Percentiles rank a stretch among this genome's conserved stretches.
Conservation (phyloP, 2,329 filamentous ascomycete genomes). For the Penicillium sclerotiorum region DNA sequence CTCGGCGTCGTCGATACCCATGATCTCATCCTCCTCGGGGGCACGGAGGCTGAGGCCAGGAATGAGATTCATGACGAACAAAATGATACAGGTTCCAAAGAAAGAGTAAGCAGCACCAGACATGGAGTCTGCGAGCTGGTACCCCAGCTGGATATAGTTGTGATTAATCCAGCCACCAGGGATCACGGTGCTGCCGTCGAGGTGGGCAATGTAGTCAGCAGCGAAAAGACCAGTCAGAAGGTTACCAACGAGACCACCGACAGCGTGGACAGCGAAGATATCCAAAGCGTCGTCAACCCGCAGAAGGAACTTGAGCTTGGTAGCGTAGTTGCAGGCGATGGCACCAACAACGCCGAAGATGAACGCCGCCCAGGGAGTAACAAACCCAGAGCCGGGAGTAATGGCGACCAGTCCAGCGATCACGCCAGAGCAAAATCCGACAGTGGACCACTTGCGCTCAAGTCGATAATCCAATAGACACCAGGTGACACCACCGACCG, state of each 20-base stretch:
- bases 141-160: constrained; percentile 80
- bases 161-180: constrained; percentile 79
- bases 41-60: constrained; percentile 75
- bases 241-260: constrained; percentile 79
- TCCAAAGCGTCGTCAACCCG: constrained; percentile 82
- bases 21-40: constrained; percentile 74
- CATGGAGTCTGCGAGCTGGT: constrained; percentile 81
- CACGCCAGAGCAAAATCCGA: constrained; percentile 89
- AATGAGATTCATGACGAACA: constrained; percentile 77
- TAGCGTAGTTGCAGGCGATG: constrained; percentile 81
- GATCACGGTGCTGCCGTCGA: constrained; percentile 71
- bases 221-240: constrained; percentile 81
- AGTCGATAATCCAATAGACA: constrained; percentile 85
- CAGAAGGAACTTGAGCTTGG: constrained; percentile 84
- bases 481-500: constrained; percentile 85
- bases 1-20: constrained; percentile 86
- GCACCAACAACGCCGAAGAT: constrained; percentile 78
- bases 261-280: constrained; percentile 81
- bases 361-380: constrained; percentile 81
- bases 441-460: constrained; percentile 88
- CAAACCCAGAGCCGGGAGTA: constrained; percentile 83
- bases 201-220: constrained; percentile 78
- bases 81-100: constrained; percentile 72
- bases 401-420: constrained; percentile 86
- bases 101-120: constrained; percentile 79